A percentile compares a stretch with the other conserved stretches of the same genome.
Evolutionary conservation across 2,329 filamentous ascomycete species (phyloP).

Genomic region (Cladosporium colombiae): DNA sequence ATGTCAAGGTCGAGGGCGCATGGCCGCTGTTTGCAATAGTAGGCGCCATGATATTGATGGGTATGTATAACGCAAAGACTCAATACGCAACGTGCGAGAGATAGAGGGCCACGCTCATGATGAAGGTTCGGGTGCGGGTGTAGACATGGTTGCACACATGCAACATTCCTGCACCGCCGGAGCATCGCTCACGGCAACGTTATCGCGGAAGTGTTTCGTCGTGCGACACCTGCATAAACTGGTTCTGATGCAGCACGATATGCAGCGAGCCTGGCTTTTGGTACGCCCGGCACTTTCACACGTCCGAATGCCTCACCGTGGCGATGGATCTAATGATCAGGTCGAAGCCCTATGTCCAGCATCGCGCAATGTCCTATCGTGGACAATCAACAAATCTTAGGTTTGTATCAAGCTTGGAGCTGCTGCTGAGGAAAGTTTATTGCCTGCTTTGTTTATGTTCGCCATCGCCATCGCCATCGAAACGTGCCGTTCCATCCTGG

Average conservation of each 20-base stretch:
- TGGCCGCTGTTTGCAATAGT: not conserved
- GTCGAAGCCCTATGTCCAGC: not conserved
- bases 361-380: not conserved
- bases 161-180: not conserved
- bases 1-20: not conserved
- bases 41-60: constrained; percentile 1
- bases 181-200: constrained; percentile 7
- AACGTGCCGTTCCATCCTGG: not conserved
- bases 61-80: not conserved
- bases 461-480: not conserved
- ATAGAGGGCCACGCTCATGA: not conserved
- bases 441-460: not conserved
- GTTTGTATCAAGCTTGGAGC: not conserved
- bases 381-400: not conserved
- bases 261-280: not conserved
- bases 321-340: not conserved
- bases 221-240: not conserved
- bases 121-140: not conserved
- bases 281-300: not conserved
- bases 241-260: not conserved
- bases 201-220: not conserved
- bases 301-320: not conserved
- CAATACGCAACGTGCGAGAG: not conserved
- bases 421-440: not conserved
- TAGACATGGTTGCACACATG: not conserved